A percentile compares a stretch with the other conserved stretches of the same genome.
phyloP scores from a whole-genome alignment of 2,329 filamentous ascomycete genomes.

The Geoglossum cookeanum region DNA sequence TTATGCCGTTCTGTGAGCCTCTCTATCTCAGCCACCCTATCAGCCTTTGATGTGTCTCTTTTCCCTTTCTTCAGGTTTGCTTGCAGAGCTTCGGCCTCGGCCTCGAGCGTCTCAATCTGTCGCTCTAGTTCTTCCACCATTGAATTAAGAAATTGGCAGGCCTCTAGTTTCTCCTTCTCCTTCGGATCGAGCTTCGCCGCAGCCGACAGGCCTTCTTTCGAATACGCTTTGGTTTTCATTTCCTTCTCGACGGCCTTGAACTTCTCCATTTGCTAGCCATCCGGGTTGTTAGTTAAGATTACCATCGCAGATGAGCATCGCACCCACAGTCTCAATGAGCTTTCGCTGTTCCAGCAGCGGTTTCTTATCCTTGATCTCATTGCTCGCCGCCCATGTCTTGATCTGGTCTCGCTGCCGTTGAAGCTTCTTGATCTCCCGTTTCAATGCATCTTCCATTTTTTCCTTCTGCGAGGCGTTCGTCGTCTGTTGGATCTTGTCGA shows the following conservation, averaged over 20 bases:
- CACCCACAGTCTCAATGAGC: constrained; percentile 83
- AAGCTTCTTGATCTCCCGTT: constrained; percentile 99
- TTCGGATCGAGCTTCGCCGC: constrained; percentile 92
- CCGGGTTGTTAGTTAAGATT: background rate
- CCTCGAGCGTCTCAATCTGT: constrained; percentile 83
- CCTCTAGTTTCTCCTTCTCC: constrained; percentile 83
- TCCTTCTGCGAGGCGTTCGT: constrained; percentile 91
- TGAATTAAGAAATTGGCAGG: constrained; percentile 63
- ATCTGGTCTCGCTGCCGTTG: constrained; percentile 95
- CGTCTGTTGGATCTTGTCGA: constrained; percentile 91
- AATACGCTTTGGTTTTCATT: constrained; percentile 99
- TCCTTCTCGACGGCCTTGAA: constrained; percentile 99
- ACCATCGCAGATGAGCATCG: background rate
- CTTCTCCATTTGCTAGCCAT: constrained; percentile 83
- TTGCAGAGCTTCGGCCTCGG: constrained; percentile 71
- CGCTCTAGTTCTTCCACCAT: constrained; percentile 87
- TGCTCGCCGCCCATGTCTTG: constrained; percentile 96
- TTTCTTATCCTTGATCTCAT: constrained; percentile 99
- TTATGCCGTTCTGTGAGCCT: constrained; percentile 77
- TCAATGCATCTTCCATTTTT: constrained; percentile 93
- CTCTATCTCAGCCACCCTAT: constrained; percentile 75
- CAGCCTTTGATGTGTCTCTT: constrained; percentile 63
- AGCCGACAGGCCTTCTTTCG: constrained; percentile 86
- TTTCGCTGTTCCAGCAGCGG: constrained; percentile 85
- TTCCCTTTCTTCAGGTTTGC: constrained; percentile 91